These are phyloP conservation scores for Paracamarosporium sp. DNA, from an alignment of 2,329 filamentous ascomycete genomes.

Conservation along the genomic window DNA sequence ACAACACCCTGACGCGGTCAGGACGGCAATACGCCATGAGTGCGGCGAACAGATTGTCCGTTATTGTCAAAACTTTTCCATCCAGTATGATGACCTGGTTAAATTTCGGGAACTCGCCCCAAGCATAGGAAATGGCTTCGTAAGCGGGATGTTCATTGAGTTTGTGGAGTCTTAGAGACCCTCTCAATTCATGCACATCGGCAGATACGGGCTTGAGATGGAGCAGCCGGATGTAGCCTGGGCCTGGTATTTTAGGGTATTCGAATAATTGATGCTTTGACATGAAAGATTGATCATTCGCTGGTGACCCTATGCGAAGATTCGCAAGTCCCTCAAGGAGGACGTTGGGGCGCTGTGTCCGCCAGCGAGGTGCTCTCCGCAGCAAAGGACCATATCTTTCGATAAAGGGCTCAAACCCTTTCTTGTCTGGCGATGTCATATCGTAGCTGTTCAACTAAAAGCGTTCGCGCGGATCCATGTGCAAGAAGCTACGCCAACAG, in stretches of 20 bases:
- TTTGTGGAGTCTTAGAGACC: not conserved
- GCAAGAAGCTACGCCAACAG: not conserved
- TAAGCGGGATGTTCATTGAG: not conserved
- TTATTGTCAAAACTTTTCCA: slow-evolving; percentile 3
- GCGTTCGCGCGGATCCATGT: not conserved
- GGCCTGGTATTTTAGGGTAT: not conserved
- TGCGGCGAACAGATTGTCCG: slow-evolving; percentile 7
- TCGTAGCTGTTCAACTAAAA: not conserved
- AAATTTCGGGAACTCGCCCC: slow-evolving; percentile 5
- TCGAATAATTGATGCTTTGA: not conserved
- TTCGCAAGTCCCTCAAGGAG: not conserved
- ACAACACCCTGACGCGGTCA: slow-evolving; percentile 5
- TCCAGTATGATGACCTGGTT: slow-evolving; percentile 1
- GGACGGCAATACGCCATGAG: slow-evolving; percentile 8
- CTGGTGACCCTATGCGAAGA: not conserved
- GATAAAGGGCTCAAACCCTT: not conserved
- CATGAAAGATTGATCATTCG: not conserved
- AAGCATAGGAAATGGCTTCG: slow-evolving; percentile 9
- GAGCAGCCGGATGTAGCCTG: slow-evolving; percentile 4
- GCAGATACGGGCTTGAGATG: not conserved
- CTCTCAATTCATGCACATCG: not conserved
- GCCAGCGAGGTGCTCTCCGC: not conserved
- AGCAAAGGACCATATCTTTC: not conserved
- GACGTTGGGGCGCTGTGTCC: not conserved
- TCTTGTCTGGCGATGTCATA: not conserved